These are phyloP conservation scores for Ottelia alismoides DNA, from an alignment of 106 monocot species.

Conservation along the genomic window DNA sequence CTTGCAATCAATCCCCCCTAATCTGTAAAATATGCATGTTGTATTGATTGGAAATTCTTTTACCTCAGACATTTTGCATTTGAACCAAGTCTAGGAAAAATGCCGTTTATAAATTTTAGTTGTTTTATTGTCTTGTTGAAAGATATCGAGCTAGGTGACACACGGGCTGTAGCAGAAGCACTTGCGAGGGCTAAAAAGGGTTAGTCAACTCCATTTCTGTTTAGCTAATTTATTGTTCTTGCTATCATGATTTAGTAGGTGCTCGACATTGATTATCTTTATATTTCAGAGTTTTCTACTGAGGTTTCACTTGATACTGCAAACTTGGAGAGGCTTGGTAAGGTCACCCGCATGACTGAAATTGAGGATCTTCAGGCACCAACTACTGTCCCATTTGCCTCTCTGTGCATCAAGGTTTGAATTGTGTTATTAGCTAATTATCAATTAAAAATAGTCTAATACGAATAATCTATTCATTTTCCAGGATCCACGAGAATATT, in stretches of 20 bases:
- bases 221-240: not conserved
- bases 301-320: constrained; percentile 44
- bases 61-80: no score
- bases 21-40: no score
- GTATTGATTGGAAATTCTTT: no score
- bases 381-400: constrained; percentile 50
- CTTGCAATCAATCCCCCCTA: no score
- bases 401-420: constrained; percentile 76
- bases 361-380: constrained; percentile 91
- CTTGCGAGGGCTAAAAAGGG: constrained; percentile 87
- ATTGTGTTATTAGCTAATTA: no score
- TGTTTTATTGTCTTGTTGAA: no score
- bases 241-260: not conserved
- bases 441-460: no score
- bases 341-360: constrained; percentile 67
- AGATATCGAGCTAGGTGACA: constrained; percentile 83
- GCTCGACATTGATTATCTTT: not conserved
- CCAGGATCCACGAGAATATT: constrained; percentile 94
- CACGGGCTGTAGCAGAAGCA: constrained; percentile 87
- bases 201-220: constrained; percentile 14
- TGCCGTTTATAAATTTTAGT: no score
- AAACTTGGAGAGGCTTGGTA: constrained; percentile 44
- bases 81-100: no score
- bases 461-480: no score
- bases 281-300: constrained; percentile 28